A percentile compares a stretch with the other conserved stretches of the same genome.
Evolutionary conservation across 495 filamentous ascomycete species (phyloP).

Genomic region (Daldinia bambusicola): DNA sequence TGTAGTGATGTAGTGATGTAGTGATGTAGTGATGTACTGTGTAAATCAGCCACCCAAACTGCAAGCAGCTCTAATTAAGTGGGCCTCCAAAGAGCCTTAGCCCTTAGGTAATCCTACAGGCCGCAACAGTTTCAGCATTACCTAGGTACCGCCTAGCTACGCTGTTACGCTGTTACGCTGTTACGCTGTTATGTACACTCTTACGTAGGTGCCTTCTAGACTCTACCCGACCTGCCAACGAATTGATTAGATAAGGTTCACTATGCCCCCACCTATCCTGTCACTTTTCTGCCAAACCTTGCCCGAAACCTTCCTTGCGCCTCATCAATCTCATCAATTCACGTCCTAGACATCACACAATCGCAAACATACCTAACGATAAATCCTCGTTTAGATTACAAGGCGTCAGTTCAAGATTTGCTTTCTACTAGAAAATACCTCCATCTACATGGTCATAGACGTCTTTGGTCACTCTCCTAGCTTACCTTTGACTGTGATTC

Average conservation of each 20-base stretch:
- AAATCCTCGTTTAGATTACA: constrained; percentile 5
- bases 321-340: neutral
- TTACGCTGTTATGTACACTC: neutral
- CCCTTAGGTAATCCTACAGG: constrained; percentile 9
- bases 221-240: neutral
- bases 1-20: constrained; percentile 32
- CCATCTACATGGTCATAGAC: neutral
- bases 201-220: constrained; percentile 5
- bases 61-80: constrained; percentile 1
- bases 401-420: constrained; percentile 22
- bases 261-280: constrained; percentile 18
- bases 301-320: constrained; percentile 5
- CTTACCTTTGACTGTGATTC: constrained; percentile 16
- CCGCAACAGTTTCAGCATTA: neutral
- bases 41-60: constrained; percentile 5
- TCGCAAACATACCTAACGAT: constrained; percentile 23
- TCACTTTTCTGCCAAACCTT: constrained; percentile 9
- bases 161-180: neutral
- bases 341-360: constrained; percentile 17
- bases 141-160: too few species aligned
- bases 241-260: constrained; percentile 28
- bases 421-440: neutral
- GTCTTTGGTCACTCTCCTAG: neutral
- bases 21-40: constrained; percentile 39
- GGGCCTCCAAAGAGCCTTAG: neutral